Conservation (phyloP, 176 grass and related monocot species). For the Panicum miliaceum region DNA sequence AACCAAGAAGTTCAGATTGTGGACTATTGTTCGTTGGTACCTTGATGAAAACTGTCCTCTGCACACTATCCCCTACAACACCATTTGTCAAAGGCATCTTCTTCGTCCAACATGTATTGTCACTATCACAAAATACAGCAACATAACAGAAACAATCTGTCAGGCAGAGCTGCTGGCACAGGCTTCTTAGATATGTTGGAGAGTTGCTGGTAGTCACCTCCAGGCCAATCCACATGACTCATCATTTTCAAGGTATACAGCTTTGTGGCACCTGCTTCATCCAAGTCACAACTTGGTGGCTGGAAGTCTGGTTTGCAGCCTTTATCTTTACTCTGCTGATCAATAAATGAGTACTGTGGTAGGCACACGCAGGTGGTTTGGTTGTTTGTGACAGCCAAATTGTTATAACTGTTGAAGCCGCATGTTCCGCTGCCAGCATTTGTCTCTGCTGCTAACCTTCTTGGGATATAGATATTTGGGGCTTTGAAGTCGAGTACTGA, state of each 20-base stretch:
- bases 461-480: conserved; percentile 19
- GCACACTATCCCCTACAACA: neutral
- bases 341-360: conserved; percentile 38
- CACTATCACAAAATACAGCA: too few species aligned
- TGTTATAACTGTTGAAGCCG: conserved; percentile 62
- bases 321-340: conserved; percentile 42
- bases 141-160: too few species aligned
- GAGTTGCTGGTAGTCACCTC: too few species aligned
- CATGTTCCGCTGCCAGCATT: conserved; percentile 38
- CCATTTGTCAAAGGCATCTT: neutral
- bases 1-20: neutral
- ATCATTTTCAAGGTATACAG: conserved; percentile 27
- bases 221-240: neutral
- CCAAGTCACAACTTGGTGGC: conserved; percentile 16
- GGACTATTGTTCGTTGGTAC: conserved; percentile 38
- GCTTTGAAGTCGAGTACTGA: neutral
- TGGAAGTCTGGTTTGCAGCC: conserved; percentile 46
- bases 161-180: too few species aligned
- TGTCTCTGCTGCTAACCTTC: too few species aligned
- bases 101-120: too few species aligned
- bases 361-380: conserved; percentile 43
- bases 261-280: neutral
- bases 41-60: conserved; percentile 39
- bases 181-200: too few species aligned
- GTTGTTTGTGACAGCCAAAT: neutral